Conservation (phyloP, 2,329 filamentous ascomycete genomes). For the Arthrocladium fulminans region DNA sequence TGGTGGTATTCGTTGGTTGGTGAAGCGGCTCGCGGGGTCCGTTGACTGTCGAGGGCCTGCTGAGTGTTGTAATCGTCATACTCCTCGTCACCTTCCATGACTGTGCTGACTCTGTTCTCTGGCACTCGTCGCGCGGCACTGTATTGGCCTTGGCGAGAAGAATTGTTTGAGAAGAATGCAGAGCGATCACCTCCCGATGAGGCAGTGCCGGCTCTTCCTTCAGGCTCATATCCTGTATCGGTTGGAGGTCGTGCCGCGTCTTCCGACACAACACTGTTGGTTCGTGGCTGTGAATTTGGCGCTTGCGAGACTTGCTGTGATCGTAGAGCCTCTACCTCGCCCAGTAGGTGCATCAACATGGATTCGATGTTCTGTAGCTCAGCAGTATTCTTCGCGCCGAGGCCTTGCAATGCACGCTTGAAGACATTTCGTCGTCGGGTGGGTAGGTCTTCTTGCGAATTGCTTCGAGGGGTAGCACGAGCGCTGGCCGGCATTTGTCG, state of each 20-base stretch:
- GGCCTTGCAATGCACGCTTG: constrained; percentile 79
- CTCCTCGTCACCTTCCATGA: constrained; percentile 74
- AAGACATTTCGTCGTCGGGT: constrained; percentile 90
- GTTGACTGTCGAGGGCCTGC: constrained; percentile 1
- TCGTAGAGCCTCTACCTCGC: constrained; percentile 80
- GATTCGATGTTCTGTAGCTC: constrained; percentile 83
- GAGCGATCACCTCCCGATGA: constrained; percentile 59
- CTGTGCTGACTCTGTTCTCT: constrained; percentile 80
- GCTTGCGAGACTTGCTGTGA: constrained; percentile 37
- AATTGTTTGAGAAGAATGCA: constrained; percentile 57
- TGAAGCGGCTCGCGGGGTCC: constrained; percentile 12
- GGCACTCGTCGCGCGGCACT: constrained; percentile 49
- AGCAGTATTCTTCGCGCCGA: constrained; percentile 78
- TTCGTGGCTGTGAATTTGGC: constrained; percentile 15
- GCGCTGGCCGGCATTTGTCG: constrained; percentile 63
- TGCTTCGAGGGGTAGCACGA: constrained; percentile 37
- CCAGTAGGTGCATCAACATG: constrained; percentile 84
- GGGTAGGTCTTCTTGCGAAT: constrained; percentile 51
- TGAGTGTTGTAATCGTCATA: constrained; percentile 18
- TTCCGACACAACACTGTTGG: constrained; percentile 55
- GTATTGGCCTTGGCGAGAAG: constrained; percentile 27
- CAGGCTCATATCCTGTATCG: constrained; percentile 74
- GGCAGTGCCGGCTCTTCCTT: constrained; percentile 68
- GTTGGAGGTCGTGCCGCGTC: constrained; percentile 60
- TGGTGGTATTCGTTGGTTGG: constrained; percentile 21